Conservation (phyloP, 352 stramenopile genomes). For the Phytophthora idaei region DNA sequence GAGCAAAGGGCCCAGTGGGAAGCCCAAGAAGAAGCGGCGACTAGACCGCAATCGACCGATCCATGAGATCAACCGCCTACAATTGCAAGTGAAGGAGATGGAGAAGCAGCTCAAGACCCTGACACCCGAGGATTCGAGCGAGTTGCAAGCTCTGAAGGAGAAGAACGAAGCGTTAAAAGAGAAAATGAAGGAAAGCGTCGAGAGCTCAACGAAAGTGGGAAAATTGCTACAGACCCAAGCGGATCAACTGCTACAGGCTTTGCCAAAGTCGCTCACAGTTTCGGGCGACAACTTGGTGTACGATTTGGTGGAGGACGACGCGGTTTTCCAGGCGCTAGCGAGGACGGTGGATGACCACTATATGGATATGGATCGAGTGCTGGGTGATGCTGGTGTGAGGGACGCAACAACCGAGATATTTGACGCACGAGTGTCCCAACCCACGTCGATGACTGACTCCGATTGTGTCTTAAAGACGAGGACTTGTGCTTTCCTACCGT, state of each 20-base stretch:
- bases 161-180: conserved; percentile 18
- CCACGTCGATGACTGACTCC: not conserved
- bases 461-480: conserved; percentile 22
- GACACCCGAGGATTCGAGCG: not conserved
- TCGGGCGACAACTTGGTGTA: conserved; percentile 26
- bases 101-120: conserved; percentile 15
- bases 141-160: conserved; percentile 7
- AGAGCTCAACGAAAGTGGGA: conserved; percentile 8
- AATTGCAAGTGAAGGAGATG: conserved; percentile 26
- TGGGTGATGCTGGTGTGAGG: conserved; percentile 13
- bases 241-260: conserved; percentile 19
- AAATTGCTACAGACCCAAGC: conserved; percentile 22
- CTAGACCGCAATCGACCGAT: conserved; percentile 29
- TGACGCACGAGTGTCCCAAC: conserved; percentile 15
- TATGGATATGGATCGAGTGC: conserved; percentile 14
- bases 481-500: conserved; percentile 20
- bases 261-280: conserved; percentile 24
- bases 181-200: conserved; percentile 10
- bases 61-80: conserved; percentile 29
- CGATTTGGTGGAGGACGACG: conserved; percentile 18
- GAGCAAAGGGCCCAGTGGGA: not conserved
- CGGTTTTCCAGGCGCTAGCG: conserved; percentile 28
- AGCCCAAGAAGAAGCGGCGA: conserved; percentile 28
- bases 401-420: conserved; percentile 24
- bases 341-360: conserved; percentile 24